These are phyloP conservation scores for Hamigera avellanea DNA, from an alignment of 495 filamentous ascomycete genomes.

Conservation along the genomic window DNA sequence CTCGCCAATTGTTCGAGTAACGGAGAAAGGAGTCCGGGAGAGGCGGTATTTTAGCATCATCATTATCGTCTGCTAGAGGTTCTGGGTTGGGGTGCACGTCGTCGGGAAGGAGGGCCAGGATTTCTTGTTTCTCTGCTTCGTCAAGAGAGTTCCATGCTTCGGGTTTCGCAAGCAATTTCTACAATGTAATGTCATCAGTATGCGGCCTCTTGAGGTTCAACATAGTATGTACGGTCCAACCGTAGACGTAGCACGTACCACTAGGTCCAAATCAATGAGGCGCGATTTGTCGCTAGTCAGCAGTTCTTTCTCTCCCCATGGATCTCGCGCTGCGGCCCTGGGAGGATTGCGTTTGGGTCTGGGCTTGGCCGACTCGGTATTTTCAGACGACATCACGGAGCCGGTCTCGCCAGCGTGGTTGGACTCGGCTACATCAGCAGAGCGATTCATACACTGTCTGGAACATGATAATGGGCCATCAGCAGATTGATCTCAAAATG, in stretches of 20 bases:
- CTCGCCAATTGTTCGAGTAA: slow-evolving; percentile 40
- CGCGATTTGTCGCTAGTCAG: slow-evolving; percentile 44
- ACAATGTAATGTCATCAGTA: slow-evolving; percentile 6
- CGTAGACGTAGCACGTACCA: slow-evolving; percentile 29
- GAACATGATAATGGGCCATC: slow-evolving; percentile 5
- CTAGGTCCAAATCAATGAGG: slow-evolving; percentile 41
- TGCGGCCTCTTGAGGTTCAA: neutral
- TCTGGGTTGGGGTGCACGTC: slow-evolving; percentile 26
- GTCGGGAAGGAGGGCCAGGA: slow-evolving; percentile 46
- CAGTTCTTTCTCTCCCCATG: slow-evolving; percentile 38
- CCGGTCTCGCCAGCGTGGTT: slow-evolving; percentile 9
- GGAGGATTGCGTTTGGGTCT: slow-evolving; percentile 24
- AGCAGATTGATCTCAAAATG: no score
- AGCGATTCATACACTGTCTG: slow-evolving; percentile 7
- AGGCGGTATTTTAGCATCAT: slow-evolving; percentile 23
- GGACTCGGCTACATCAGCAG: slow-evolving; percentile 15
- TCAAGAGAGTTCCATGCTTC: slow-evolving; percentile 47
- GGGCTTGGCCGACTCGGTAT: neutral
- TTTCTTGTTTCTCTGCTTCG: slow-evolving; percentile 40
- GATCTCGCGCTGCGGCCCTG: slow-evolving; percentile 20
- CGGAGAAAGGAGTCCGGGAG: slow-evolving; percentile 33
- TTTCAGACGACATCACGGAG: slow-evolving; percentile 11
- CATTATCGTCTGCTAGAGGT: slow-evolving; percentile 16
- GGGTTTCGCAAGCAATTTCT: slow-evolving; percentile 46
- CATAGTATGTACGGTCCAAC: no score